phyloP scores from a whole-genome alignment of 2,329 filamentous ascomycete species.

The Cytospora piceae region DNA sequence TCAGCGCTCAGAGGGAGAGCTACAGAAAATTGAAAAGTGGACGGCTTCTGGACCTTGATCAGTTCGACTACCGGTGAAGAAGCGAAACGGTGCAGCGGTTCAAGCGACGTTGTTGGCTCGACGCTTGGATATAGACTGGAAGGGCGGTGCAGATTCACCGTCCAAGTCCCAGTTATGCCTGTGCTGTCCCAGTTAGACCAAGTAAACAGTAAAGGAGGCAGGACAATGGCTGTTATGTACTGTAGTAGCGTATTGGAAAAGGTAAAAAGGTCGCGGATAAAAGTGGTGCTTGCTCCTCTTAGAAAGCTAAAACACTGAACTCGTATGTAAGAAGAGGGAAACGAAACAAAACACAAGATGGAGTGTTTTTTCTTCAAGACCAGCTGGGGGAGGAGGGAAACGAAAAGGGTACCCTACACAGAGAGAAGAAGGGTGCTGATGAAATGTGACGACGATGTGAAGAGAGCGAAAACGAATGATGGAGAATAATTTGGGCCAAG shows the following conservation, averaged over 20 bases:
- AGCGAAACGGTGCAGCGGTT: background rate
- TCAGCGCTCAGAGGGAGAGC: background rate
- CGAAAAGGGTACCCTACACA: background rate
- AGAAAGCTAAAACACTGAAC: background rate
- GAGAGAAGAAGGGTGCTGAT: constrained; percentile 2
- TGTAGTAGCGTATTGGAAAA: constrained; percentile 17
- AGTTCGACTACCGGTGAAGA: constrained; percentile 6
- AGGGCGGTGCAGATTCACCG: constrained; percentile 7
- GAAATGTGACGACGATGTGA: constrained; percentile 10
- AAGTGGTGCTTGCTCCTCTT: constrained; percentile 4
- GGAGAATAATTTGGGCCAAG: constrained; percentile 9
- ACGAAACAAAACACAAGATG: constrained; percentile 8
- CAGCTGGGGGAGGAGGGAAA: constrained; percentile 14
- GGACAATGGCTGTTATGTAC: constrained; percentile 13
- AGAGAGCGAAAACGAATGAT: constrained; percentile 13
- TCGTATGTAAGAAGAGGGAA: constrained; percentile 2
- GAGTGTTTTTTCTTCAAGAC: background rate
- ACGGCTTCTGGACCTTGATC: constrained; percentile 12
- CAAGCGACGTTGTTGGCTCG: constrained; percentile 19
- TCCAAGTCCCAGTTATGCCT: constrained; percentile 2
- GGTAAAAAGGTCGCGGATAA: constrained; percentile 12
- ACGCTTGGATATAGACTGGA: constrained; percentile 13
- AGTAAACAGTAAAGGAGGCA: constrained; percentile 7
- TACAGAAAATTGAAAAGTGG: constrained; percentile 20
- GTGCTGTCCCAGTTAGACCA: constrained; percentile 7